phyloP scores from a whole-genome alignment of 2,329 filamentous ascomycete species.

The Juglanconis oblonga region DNA sequence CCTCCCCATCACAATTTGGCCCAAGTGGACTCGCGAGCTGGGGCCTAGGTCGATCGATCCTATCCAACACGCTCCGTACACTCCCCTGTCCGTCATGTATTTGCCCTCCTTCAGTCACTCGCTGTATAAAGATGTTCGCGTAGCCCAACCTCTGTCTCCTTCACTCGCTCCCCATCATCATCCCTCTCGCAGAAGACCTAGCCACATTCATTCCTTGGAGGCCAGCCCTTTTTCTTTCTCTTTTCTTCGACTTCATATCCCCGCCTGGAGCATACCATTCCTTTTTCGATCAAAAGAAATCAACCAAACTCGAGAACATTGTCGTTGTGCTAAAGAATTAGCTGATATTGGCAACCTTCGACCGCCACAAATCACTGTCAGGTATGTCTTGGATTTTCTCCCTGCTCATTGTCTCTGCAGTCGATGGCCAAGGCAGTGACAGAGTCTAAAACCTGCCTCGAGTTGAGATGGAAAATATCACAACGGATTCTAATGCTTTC shows the following conservation, averaged over 20 bases:
- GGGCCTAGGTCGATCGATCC: conserved; percentile 21
- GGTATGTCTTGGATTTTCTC: background rate
- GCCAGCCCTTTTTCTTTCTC: conserved; percentile 29
- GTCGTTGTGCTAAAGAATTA: conserved; percentile 18
- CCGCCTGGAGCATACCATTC: conserved; percentile 42
- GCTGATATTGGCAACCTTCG: conserved; percentile 3
- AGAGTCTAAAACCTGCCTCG: background rate
- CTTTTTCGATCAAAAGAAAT: conserved; percentile 24
- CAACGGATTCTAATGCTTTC: conserved; percentile 6
- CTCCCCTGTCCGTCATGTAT: background rate
- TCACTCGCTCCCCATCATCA: conserved; percentile 20
- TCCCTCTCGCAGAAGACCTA: conserved; percentile 26
- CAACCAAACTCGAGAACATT: conserved; percentile 24
- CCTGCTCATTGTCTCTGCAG: background rate
- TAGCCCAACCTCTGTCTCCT: conserved; percentile 1
- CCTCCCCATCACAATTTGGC: conserved; percentile 22
- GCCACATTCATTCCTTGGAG: conserved; percentile 35
- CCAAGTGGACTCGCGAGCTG: conserved; percentile 14
- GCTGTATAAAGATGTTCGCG: conserved; percentile 21
- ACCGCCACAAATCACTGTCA: conserved; percentile 10
- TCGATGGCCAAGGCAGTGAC: background rate
- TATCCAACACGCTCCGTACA: conserved; percentile 1
- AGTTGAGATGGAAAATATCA: background rate
- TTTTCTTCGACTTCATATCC: conserved; percentile 25
- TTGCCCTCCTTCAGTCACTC: conserved; percentile 12